Base-by-base conservation (phyloP, 2,329 filamentous ascomycete genomes). In the Colletotrichum orchidophilum region DNA sequence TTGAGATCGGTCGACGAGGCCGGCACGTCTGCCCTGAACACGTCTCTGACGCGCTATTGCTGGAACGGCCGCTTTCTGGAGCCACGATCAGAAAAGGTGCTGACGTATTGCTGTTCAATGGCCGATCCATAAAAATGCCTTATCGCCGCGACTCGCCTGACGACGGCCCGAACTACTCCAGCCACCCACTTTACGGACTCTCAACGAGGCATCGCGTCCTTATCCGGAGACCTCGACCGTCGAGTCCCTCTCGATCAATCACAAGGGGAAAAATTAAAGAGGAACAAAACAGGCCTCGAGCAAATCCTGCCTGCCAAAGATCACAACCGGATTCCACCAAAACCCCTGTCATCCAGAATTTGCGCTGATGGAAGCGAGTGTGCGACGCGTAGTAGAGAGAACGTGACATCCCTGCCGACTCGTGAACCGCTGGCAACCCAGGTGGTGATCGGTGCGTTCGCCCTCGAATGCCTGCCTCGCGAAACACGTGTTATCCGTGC, bases 171-270 rank as follows among this genome's bases (percentile, higher is more conserved):
- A 55, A 35, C 35, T 21, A 50, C 53, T 58, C 63, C 53, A 65
- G 63, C 35, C 63, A 65, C 27, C 82, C 13, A 29, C 35, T 42
- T 50, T 3, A 29, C 27, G 21, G 50, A 21, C 49, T 49, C 31
- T 15, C 33, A 50, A 50, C 27, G 21, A 61, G 27, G 49, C 46
- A 33, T 53, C 60, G 21, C 49, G 60, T 29, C 60, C 49, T 53
- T 15, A 13, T 18, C 29, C 49, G 21, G 18, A 8, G 29, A 53
- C 2, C 46, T 9, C 15, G 33, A 27, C 13, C 29, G 50, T 26
- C 21, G 9, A 13, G 12, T 8, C 18, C 29, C 13, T 27, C 24
- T 13, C 8, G 8, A 46, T 6, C n/a, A 15, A 15, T 26, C 24
- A 15, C 18, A 26, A 27, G n/a, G n/a, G n/a, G n/a, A n/a, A n/a